Evolutionary conservation across 805 yeast species (phyloP).

Genomic region (Ogataea henricii): DNA sequence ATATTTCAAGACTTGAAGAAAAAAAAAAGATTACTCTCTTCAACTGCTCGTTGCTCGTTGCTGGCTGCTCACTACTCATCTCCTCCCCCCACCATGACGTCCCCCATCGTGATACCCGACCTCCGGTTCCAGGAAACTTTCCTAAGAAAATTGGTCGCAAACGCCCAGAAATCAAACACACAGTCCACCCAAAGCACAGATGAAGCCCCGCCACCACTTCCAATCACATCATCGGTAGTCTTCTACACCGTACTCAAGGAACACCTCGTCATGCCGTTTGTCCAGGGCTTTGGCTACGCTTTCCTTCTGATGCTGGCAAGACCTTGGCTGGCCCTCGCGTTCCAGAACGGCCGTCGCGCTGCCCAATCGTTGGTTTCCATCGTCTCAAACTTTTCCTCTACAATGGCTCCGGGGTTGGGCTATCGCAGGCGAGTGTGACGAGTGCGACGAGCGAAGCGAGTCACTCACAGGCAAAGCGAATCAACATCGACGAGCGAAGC

Average conservation of each 20-base stretch:
- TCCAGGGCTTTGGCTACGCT: conserved; percentile 55
- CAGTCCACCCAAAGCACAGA: conserved; percentile 13
- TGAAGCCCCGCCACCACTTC: conserved; percentile 8
- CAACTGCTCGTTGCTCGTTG: too few relatives aligned
- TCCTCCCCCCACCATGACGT: neutral
- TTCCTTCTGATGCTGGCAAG: conserved; percentile 36
- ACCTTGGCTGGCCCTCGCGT: conserved; percentile 37
- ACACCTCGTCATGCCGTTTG: conserved; percentile 55
- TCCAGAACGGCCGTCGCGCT: conserved; percentile 23
- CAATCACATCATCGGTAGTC: conserved; percentile 48
- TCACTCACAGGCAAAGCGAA: too few relatives aligned
- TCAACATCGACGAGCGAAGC: too few relatives aligned
- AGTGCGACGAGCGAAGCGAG: too few relatives aligned
- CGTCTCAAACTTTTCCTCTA: conserved; percentile 14
- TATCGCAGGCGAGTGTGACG: too few relatives aligned
- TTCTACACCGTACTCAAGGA: conserved; percentile 52
- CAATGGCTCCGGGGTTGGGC: conserved; percentile 6
- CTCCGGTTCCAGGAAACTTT: conserved; percentile 68
- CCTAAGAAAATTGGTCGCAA: conserved; percentile 37
- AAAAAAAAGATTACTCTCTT: too few relatives aligned
- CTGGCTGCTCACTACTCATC: neutral
- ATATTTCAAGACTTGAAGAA: neutral
- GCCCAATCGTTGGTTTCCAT: conserved; percentile 24
- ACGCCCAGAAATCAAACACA: conserved; percentile 22
- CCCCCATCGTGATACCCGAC: conserved; percentile 49